phyloP scores from a whole-genome alignment of 306 rosid genomes.

The Quercus robur region DNA sequence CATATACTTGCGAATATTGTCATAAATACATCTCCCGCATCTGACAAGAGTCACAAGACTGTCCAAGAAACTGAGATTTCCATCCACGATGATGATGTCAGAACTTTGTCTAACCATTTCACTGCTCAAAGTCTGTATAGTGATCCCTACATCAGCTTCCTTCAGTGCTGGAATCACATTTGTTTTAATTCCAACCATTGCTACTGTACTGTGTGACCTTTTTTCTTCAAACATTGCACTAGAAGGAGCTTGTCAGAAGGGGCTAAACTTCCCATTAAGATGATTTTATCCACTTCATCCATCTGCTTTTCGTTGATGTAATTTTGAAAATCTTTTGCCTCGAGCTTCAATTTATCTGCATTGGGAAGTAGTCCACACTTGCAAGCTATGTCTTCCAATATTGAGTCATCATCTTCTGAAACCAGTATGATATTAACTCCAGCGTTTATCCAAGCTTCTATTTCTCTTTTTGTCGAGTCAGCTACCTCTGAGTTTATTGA shows the following conservation, averaged over 20 bases:
- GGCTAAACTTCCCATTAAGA: background rate
- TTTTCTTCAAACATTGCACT: conserved; percentile 7
- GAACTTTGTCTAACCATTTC: background rate
- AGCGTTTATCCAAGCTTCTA: background rate
- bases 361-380: background rate
- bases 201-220: conserved; percentile 5
- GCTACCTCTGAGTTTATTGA: background rate
- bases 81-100: conserved; percentile 2
- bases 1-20: conserved; percentile 24
- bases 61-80: background rate
- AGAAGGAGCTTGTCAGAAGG: conserved; percentile 8
- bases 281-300: conserved; percentile 13
- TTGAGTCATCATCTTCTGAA: conserved; percentile 1
- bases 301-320: background rate
- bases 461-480: background rate
- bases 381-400: background rate
- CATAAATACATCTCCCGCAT: conserved; percentile 14
- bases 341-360: background rate
- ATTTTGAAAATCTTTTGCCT: background rate
- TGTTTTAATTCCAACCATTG: conserved; percentile 9
- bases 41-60: background rate
- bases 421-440: conserved; percentile 7
- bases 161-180: conserved; percentile 9
- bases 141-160: conserved; percentile 24
- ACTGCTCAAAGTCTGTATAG: conserved; percentile 3